phyloP scores from a whole-genome alignment of 208 protist species.

The Trypanosoma boissoni region DNA sequence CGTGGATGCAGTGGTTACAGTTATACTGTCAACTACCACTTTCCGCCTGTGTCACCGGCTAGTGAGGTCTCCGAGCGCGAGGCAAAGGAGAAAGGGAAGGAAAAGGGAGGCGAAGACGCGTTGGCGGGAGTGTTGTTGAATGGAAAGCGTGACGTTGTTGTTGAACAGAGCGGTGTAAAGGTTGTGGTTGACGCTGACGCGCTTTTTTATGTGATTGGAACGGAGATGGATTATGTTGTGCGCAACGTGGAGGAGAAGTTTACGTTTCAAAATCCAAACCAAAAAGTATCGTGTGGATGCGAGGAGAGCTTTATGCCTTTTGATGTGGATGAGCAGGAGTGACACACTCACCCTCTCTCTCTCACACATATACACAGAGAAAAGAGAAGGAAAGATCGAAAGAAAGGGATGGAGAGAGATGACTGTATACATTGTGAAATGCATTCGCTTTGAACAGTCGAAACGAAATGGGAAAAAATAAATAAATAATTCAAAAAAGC shows the following conservation, averaged over 20 bases:
- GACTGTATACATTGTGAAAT: too few relatives aligned
- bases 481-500: too few relatives aligned
- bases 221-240: slow-evolving; percentile 96
- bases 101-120: too few relatives aligned
- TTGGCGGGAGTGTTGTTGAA: neutral
- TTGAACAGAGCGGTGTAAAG: slow-evolving; percentile 92
- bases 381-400: too few relatives aligned
- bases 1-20: slow-evolving; percentile 96
- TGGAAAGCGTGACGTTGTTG: slow-evolving; percentile 50
- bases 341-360: too few relatives aligned
- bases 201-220: slow-evolving; percentile 96
- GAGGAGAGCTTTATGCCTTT: slow-evolving; percentile 96
- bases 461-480: too few relatives aligned
- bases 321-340: slow-evolving; percentile 65
- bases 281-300: slow-evolving; percentile 95
- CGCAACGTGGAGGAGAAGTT: slow-evolving; percentile 95
- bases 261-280: slow-evolving; percentile 97
- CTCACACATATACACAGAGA: too few relatives aligned
- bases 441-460: too few relatives aligned
- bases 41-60: too few relatives aligned
- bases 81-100: too few relatives aligned
- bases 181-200: slow-evolving; percentile 93
- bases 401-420: too few relatives aligned
- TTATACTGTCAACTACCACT: slow-evolving; percentile 95
- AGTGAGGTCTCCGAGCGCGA: too few relatives aligned